phyloP scores from a whole-genome alignment of 2,329 filamentous ascomycete species.

The Fusarium metavorans region DNA sequence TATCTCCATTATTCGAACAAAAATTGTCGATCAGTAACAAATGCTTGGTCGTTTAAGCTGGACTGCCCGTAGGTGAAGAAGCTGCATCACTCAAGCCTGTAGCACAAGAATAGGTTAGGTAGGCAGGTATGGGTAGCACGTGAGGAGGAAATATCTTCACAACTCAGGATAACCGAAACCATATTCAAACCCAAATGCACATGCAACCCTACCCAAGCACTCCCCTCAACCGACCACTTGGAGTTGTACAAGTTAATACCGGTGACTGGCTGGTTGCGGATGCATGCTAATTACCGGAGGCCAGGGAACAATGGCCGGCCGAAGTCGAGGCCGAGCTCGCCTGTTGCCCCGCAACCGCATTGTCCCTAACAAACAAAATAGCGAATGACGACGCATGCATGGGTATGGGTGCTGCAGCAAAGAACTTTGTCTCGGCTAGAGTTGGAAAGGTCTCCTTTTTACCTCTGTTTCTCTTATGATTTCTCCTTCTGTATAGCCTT shows the following conservation, averaged over 20 bases:
- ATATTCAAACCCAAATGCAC: neutral
- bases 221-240: neutral
- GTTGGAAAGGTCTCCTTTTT: neutral
- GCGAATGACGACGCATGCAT: conserved; percentile 38
- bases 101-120: neutral
- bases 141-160: neutral
- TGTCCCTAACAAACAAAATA: conserved; percentile 40
- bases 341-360: conserved; percentile 42
- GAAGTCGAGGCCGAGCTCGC: conserved; percentile 15
- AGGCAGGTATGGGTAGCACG: neutral
- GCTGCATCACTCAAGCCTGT: neutral
- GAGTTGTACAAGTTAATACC: neutral
- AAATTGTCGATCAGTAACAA: neutral
- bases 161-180: neutral
- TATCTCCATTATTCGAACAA: neutral
- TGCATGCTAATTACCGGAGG: neutral
- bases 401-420: conserved; percentile 9
- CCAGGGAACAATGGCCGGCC: neutral
- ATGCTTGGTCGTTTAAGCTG: neutral
- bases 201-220: neutral
- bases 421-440: conserved; percentile 12
- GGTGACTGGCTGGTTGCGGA: neutral
- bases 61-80: neutral
- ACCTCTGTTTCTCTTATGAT: neutral
- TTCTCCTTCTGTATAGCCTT: neutral